Percentiles rank a stretch among this genome's conserved stretches.
Evolutionary conservation across 257 asterid genomes (phyloP).

Genomic region (Gentiana dahurica): DNA sequence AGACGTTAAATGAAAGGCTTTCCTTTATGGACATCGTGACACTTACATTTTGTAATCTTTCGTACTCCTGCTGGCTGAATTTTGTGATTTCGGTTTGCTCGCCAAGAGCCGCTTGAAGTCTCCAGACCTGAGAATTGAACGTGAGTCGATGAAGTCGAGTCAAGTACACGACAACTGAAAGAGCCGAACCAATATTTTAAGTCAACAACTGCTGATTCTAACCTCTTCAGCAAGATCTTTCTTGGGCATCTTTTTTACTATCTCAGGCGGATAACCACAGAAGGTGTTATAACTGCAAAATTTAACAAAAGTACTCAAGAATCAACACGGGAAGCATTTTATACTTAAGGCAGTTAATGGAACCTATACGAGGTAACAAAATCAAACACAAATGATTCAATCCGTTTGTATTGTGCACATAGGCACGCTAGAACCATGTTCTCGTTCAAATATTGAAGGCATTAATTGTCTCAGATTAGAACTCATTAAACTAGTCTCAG

Average conservation of each 20-base stretch:
- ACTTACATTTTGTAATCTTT: constrained; percentile 85
- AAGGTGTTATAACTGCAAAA: constrained; percentile 79
- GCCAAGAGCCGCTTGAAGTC: constrained; percentile 99
- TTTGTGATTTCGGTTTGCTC: constrained; percentile 96
- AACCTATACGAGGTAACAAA: no score
- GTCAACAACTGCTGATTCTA: constrained; percentile 4
- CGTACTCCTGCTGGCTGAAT: constrained; percentile 90
- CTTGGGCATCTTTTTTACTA: constrained; percentile 97
- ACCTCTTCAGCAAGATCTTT: constrained; percentile 99
- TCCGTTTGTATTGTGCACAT: no score
- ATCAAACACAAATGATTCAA: no score
- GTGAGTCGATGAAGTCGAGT: neutral
- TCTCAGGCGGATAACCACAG: constrained; percentile 93
- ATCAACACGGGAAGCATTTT: neutral
- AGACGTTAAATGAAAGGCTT: neutral
- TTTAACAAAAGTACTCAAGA: constrained; percentile 12
- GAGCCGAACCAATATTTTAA: no score
- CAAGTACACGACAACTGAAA: no score
- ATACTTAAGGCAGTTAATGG: no score
- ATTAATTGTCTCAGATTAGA: no score
- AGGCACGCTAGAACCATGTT: no score
- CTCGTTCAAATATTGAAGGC: no score
- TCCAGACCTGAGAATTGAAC: constrained; percentile 62
- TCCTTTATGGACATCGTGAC: neutral
- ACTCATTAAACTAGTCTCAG: neutral